A percentile compares a stretch with the other conserved stretches of the same genome.
phyloP scores from a whole-genome alignment of 2,329 filamentous ascomycete genomes.

The Penicillium sp. region DNA sequence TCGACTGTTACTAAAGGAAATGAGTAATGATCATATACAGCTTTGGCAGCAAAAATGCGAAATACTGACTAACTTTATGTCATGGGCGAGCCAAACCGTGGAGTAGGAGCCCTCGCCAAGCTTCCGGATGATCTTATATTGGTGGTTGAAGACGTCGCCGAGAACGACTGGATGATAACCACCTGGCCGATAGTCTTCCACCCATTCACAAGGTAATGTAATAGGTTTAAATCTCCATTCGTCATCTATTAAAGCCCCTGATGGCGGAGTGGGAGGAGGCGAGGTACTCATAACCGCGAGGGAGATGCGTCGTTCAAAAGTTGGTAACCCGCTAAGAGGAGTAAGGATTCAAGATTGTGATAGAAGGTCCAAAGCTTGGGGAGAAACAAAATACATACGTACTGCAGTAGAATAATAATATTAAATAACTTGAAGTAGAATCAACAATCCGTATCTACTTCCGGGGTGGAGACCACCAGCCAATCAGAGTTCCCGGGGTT shows the following conservation, averaged over 20 bases:
- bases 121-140: slow-evolving; percentile 46
- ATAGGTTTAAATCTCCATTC: slow-evolving; percentile 19
- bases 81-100: slow-evolving; percentile 46
- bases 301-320: too few relatives aligned
- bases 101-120: slow-evolving; percentile 45
- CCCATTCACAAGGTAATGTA: slow-evolving; percentile 22
- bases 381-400: too few relatives aligned
- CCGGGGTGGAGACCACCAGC: background rate
- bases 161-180: slow-evolving; percentile 45
- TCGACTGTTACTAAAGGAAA: slow-evolving; percentile 13
- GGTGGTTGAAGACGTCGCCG: slow-evolving; percentile 40
- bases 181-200: slow-evolving; percentile 37
- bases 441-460: background rate
- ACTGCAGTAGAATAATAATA: too few relatives aligned
- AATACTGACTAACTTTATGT: too few relatives aligned
- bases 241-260: slow-evolving; percentile 4
- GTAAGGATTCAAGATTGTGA: too few relatives aligned
- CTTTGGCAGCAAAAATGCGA: too few relatives aligned
- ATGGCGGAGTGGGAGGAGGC: slow-evolving; percentile 14
- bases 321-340: too few relatives aligned
- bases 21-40: too few relatives aligned
- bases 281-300: slow-evolving; percentile 13
- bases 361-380: too few relatives aligned
- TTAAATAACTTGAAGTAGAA: background rate
- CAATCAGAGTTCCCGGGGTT: slow-evolving; percentile 11